A percentile compares a stretch with the other conserved stretches of the same genome.
These are phyloP conservation scores for Gamsiella multidivaricata DNA, from an alignment of 192 early-diverging fungal species.

Conservation along the genomic window DNA sequence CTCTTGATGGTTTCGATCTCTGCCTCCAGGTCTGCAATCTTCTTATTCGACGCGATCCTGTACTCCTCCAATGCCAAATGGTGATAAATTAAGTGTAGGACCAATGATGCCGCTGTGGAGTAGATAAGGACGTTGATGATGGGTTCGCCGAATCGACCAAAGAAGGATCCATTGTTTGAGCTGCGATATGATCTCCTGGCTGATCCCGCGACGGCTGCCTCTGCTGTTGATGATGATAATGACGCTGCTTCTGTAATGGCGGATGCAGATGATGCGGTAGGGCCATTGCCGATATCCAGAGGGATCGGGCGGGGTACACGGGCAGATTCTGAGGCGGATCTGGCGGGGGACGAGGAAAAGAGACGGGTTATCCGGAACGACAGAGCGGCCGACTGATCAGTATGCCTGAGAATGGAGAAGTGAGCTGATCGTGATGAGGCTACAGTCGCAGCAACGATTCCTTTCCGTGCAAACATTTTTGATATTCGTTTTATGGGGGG, in stretches of 20 bases:
- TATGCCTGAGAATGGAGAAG: neutral
- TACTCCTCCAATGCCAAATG: conserved; percentile 35
- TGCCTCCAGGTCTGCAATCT: conserved; percentile 28
- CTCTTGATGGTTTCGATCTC: conserved; percentile 31
- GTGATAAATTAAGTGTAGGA: conserved; percentile 28
- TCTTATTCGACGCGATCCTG: conserved; percentile 25
- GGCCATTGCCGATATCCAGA: conserved; percentile 42
- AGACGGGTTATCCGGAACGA: conserved; percentile 11
- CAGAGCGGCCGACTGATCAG: conserved; percentile 7
- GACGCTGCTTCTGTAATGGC: neutral
- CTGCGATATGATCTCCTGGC: neutral
- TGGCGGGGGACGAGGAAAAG: neutral
- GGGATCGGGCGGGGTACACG: conserved; percentile 40
- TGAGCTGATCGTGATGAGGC: neutral
- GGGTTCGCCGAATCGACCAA: conserved; percentile 31
- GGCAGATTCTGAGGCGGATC: neutral
- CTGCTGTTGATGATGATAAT: neutral
- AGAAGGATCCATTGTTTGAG: conserved; percentile 18
- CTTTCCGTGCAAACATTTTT: conserved; percentile 35
- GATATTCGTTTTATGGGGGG: neutral
- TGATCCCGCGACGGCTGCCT: neutral
- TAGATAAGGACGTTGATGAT: conserved; percentile 29
- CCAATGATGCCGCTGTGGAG: conserved; percentile 25
- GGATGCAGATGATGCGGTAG: conserved; percentile 4
- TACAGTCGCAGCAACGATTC: neutral